These are phyloP conservation scores for Ogataea haglerorum DNA, from an alignment of 805 yeast genomes.

Conservation along the genomic window DNA sequence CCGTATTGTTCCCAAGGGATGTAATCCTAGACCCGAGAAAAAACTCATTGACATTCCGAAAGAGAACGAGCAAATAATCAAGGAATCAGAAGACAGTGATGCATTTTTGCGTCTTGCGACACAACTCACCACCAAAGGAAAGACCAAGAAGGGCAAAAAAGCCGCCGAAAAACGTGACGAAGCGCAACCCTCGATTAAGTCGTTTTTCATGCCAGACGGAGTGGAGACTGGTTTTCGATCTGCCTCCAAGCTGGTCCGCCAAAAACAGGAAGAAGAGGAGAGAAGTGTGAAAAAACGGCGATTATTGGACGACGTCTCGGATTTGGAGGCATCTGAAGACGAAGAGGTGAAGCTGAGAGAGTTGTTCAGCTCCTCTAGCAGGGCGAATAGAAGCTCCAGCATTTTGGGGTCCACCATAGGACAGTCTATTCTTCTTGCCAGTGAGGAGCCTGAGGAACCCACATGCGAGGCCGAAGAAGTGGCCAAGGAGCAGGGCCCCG, in stretches of 20 bases:
- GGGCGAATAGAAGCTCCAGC: constrained; percentile 3
- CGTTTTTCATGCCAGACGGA: constrained; percentile 71
- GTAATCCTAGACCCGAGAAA: constrained; percentile 55
- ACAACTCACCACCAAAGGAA: constrained; percentile 52
- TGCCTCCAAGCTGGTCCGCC: constrained; percentile 45
- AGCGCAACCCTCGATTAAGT: constrained; percentile 30
- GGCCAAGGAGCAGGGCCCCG: too few relatives aligned
- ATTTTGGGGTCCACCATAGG: constrained; percentile 12
- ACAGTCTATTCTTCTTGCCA: constrained; percentile 10
- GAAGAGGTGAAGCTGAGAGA: constrained; percentile 19
- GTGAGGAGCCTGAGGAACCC: constrained; percentile 9
- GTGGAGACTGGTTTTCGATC: constrained; percentile 61
- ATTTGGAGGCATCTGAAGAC: constrained; percentile 16
- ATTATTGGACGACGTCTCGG: constrained; percentile 14
- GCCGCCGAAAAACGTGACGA: constrained; percentile 1
- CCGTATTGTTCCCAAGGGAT: constrained; percentile 62
- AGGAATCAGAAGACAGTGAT: constrained; percentile 43
- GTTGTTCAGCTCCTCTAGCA: constrained; percentile 14
- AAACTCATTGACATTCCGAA: constrained; percentile 62
- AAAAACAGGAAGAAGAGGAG: constrained; percentile 24
- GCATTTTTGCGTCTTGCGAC: constrained; percentile 68
- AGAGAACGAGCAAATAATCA: constrained; percentile 55
- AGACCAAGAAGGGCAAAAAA: constrained; percentile 20
- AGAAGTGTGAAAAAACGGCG: constrained; percentile 12
- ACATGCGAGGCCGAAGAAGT: too few relatives aligned